Base-by-base conservation (phyloP, 768 basidiomycete genomes). In the Tylopilus cervinicoccineus region DNA sequence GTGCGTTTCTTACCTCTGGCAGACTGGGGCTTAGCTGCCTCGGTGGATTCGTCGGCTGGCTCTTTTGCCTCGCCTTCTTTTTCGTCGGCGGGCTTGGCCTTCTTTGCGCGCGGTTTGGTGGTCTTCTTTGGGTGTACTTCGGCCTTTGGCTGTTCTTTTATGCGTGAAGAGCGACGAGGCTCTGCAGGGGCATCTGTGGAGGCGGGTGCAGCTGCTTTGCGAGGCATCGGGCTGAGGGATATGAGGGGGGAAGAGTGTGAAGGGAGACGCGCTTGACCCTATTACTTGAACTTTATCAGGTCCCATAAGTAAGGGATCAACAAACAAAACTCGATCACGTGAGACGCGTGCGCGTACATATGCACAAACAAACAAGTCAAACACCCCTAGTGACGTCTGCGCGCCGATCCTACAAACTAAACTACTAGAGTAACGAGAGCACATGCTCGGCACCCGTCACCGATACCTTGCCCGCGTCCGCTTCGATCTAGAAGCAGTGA, bases 141-240 rank as follows among this genome's bases (percentile, higher is more conserved):
- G 2, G 70, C 62, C 65, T 82, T 85, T 45, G 83, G 83, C 50
- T 78, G 76, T 23, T 83, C 84, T 66, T 87, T 87, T 70, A 88
- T 86, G 59, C 86, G 82, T 27, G 77, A 69, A 8, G 85, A 87
- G 69, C 86, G 86, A 65, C 86, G 84, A 31, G 85, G 85, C 36
- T 75, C 73, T 37, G 70, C 69, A 16, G 29, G 37, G 1, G 51
- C 26, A 22, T 72, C 68, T 43, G 71, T 63, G 20, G 69, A 73
- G 2, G 65, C 51, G 38, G 77, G 56, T 41, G 75, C 68, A 23
- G 78, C 78, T 41, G 83, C 76, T 79, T 86, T 88, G 60, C 85
- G 80, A 54, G 86, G 84, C 86, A 88, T 88, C 45, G 40, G 41
- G 23, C 11, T 47, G 39, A 8, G 12, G 52, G 42, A 43, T 56